Percentiles rank a stretch among this genome's conserved stretches.
Evolutionary conservation across 306 rosid species (phyloP).

Genomic region (Begonia loranthoides): DNA sequence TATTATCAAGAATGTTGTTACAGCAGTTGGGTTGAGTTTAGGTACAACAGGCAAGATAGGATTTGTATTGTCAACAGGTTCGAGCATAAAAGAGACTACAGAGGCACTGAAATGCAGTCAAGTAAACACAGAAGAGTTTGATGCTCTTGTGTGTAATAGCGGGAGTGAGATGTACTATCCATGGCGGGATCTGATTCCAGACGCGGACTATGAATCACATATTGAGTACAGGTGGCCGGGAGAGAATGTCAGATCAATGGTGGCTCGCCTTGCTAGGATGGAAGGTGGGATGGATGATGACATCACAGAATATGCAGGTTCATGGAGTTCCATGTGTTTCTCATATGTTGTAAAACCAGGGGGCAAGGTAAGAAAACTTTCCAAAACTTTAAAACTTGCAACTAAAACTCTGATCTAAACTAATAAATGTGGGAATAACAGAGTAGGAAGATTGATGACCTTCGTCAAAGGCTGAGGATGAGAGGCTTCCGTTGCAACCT

Average conservation of each 20-base stretch:
- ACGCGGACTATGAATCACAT: constrained; percentile 57
- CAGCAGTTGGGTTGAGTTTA: constrained; percentile 24
- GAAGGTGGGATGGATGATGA: constrained; percentile 40
- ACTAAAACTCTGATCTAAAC: background rate
- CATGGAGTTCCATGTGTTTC: constrained; percentile 46
- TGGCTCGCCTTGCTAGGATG: constrained; percentile 41
- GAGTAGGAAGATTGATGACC: constrained; percentile 33
- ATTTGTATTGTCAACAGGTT: constrained; percentile 42
- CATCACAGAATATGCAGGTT: constrained; percentile 29
- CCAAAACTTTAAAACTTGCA: background rate
- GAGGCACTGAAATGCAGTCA: constrained; percentile 36
- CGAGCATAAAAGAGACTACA: constrained; percentile 41
- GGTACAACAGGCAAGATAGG: constrained; percentile 36
- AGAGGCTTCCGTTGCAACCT: constrained; percentile 76
- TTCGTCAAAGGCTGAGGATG: constrained; percentile 66
- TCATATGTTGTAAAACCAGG: constrained; percentile 39
- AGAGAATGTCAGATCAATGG: constrained; percentile 50
- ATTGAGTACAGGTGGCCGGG: constrained; percentile 65
- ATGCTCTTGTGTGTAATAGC: constrained; percentile 55
- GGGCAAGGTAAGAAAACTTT: constrained; percentile 24
- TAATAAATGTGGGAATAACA: constrained; percentile 18
- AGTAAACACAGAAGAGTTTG: constrained; percentile 47
- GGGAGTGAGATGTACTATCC: constrained; percentile 81
- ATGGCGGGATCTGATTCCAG: constrained; percentile 51
- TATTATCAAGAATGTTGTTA: constrained; percentile 28